Conservation (phyloP, 148 eudicot species). For the Vaccinium myrtillus region DNA sequence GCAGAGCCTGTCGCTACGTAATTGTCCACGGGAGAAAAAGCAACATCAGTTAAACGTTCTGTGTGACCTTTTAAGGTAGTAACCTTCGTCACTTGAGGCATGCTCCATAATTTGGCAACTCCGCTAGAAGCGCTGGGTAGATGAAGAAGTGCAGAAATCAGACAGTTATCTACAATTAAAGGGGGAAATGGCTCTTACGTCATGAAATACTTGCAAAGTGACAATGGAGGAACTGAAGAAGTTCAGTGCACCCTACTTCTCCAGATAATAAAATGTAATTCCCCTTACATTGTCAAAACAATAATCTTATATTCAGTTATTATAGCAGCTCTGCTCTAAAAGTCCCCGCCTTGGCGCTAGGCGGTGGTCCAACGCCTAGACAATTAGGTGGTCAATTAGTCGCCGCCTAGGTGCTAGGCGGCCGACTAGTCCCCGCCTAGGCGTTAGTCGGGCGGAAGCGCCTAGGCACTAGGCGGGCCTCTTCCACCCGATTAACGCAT, state of each 20-base stretch:
- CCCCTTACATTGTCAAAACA: background rate
- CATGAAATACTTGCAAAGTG: background rate
- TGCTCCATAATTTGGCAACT: slow-evolving; percentile 90
- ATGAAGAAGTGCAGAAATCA: background rate
- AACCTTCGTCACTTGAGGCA: slow-evolving; percentile 66
- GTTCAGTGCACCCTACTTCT: background rate
- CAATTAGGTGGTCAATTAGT: too few species aligned
- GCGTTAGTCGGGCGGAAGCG: too few species aligned
- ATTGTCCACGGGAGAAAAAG: slow-evolving; percentile 69
- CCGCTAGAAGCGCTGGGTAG: slow-evolving; percentile 63
- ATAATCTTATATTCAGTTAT: background rate
- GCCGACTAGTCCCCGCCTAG: too few species aligned
- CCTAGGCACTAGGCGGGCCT: too few species aligned
- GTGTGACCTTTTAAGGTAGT: slow-evolving; percentile 83
- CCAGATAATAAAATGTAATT: background rate
- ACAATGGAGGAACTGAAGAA: background rate
- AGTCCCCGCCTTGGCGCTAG: too few species aligned
- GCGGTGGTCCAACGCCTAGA: too few species aligned
- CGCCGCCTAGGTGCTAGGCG: too few species aligned
- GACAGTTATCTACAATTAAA: background rate
- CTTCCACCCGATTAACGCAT: too few species aligned
- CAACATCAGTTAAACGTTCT: slow-evolving; percentile 80
- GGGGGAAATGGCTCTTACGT: background rate
- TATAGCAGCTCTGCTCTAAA: background rate
- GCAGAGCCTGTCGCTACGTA: slow-evolving; percentile 87